Percentiles rank a stretch among this genome's conserved stretches.
Conservation (phyloP, 148 eudicot genomes). For the Chenopodium album region DNA sequence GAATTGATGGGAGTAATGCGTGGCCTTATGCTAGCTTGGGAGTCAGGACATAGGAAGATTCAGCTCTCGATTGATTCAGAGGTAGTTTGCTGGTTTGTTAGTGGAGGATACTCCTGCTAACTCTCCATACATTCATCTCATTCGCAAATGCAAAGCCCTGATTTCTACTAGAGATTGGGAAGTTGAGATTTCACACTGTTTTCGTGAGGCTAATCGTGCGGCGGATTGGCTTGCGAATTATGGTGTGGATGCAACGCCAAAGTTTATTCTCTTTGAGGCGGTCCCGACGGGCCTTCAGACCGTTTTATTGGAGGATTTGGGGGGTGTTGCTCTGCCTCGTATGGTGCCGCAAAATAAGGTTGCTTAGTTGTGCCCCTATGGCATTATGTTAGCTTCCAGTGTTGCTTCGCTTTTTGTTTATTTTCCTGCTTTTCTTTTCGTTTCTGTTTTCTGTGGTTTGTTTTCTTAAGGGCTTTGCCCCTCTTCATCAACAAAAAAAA, state of each 20-base stretch:
- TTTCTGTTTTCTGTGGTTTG: too few relatives aligned
- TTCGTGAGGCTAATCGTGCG: not conserved
- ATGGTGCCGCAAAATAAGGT: too few relatives aligned
- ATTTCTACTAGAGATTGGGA: not conserved
- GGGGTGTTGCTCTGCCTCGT: too few relatives aligned
- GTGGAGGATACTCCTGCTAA: accelerated
- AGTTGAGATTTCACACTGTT: not conserved
- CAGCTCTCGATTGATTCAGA: not conserved
- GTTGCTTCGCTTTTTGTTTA: too few relatives aligned
- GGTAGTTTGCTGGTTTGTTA: not conserved
- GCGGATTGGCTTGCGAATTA: not conserved
- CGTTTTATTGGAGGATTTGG: too few relatives aligned
- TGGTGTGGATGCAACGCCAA: not conserved
- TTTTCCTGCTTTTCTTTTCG: too few relatives aligned
- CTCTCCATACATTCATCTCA: not conserved
- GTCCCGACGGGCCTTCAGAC: too few relatives aligned
- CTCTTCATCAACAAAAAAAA: too few relatives aligned
- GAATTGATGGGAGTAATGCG: not conserved
- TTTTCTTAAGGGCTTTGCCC: too few relatives aligned
- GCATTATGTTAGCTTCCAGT: too few relatives aligned
- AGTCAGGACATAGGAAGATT: not conserved
- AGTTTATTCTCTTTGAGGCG: too few relatives aligned
- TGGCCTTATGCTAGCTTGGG: not conserved
- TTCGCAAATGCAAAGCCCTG: not conserved
- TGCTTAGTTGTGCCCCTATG: too few relatives aligned